phyloP scores from a whole-genome alignment of 768 basidiomycete genomes.

The Boletellus ananiceps region DNA sequence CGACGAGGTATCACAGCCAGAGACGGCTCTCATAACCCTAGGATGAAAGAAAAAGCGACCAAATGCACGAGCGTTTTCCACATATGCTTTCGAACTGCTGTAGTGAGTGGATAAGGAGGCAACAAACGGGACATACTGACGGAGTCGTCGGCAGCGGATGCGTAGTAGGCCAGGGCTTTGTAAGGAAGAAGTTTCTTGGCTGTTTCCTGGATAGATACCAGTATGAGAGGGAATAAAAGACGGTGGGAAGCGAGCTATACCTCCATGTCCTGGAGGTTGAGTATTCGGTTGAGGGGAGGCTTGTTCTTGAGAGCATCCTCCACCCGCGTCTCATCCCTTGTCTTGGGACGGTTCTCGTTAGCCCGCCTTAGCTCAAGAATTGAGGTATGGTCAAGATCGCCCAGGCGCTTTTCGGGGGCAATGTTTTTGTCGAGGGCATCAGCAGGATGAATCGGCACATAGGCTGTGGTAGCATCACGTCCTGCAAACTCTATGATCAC shows the following conservation, averaged over 20 bases:
- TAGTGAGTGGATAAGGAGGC: constrained; percentile 12
- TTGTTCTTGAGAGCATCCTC: constrained; percentile 54
- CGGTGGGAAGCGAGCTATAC: constrained; percentile 30
- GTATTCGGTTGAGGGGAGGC: constrained; percentile 64
- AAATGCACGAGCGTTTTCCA: constrained; percentile 78
- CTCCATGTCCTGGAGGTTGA: constrained; percentile 82
- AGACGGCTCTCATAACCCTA: constrained; percentile 69
- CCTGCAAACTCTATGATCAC: constrained; percentile 86
- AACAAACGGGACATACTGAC: constrained; percentile 48
- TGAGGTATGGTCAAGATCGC: constrained; percentile 50
- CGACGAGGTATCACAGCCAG: constrained; percentile 63
- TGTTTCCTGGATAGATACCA: constrained; percentile 43
- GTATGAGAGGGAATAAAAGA: neutral
- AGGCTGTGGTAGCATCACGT: constrained; percentile 72
- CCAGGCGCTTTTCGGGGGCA: constrained; percentile 67
- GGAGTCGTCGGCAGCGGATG: constrained; percentile 83
- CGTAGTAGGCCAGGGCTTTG: constrained; percentile 80
- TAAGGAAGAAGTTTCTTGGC: constrained; percentile 69
- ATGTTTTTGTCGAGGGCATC: constrained; percentile 74
- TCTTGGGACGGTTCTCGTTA: constrained; percentile 43
- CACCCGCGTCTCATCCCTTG: constrained; percentile 67
- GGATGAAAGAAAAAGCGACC: constrained; percentile 83
- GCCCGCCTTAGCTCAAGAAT: constrained; percentile 34
- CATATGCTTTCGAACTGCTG: constrained; percentile 39
- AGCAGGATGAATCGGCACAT: constrained; percentile 81